Evolutionary conservation across 345 rosid species (phyloP).

Genomic region (Physaria fendleri): DNA sequence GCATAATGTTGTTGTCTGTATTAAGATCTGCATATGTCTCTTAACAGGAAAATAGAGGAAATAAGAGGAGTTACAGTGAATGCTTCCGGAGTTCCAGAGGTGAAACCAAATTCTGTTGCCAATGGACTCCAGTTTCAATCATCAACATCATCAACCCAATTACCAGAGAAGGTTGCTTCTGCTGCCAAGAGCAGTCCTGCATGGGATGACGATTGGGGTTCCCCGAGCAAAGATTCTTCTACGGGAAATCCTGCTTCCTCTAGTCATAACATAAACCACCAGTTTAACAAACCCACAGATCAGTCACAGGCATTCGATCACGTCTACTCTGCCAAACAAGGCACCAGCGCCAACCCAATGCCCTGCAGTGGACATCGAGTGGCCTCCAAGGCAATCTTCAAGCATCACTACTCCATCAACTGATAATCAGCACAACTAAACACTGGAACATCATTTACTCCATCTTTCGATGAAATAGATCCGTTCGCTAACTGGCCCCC

Average conservation of each 20-base stretch:
- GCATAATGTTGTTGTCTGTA: background rate
- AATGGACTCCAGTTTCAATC: constrained; percentile 50
- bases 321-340: background rate
- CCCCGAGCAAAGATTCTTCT: too few species aligned
- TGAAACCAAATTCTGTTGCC: constrained; percentile 33
- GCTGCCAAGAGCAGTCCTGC: background rate
- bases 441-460: constrained; percentile 36
- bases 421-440: too few species aligned
- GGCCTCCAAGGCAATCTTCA: too few species aligned
- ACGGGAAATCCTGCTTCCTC: background rate
- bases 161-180: constrained; percentile 38
- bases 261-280: background rate
- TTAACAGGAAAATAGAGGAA: constrained; percentile 76
- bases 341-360: background rate
- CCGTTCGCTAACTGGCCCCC: constrained; percentile 97
- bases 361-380: background rate
- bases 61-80: constrained; percentile 67
- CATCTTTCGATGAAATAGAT: constrained; percentile 61
- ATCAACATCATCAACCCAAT: constrained; percentile 36
- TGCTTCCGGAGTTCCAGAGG: constrained; percentile 55
- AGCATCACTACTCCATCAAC: too few species aligned
- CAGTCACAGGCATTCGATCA: background rate
- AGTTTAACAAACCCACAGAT: background rate
- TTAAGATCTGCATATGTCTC: background rate
- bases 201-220: background rate